Evolutionary conservation across 2,329 filamentous ascomycete genomes (phyloP).

Genomic region (Trichoderma arundinaceum): DNA sequence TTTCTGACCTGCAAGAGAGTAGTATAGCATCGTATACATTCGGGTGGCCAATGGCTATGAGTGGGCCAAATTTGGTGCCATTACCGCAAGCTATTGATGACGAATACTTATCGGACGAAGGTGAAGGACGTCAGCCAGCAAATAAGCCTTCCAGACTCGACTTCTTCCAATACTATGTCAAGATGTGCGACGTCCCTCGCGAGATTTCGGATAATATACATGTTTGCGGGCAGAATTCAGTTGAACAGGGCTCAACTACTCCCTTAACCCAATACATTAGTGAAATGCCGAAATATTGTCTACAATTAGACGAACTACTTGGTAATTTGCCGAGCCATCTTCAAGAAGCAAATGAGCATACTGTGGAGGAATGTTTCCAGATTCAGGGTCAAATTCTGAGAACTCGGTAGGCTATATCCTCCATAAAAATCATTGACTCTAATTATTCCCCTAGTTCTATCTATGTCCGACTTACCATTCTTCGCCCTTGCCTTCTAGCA

Average conservation of each 20-base stretch:
- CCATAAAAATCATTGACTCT: background rate
- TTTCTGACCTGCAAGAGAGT: background rate
- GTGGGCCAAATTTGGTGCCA: background rate
- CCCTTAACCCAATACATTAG: conserved; percentile 11
- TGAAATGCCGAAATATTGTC: conserved; percentile 23
- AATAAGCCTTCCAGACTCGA: background rate
- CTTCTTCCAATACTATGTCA: conserved; percentile 11
- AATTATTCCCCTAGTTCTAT: background rate
- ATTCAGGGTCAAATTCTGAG: conserved; percentile 16
- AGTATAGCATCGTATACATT: conserved; percentile 25
- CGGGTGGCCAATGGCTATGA: background rate
- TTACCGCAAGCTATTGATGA: conserved; percentile 19
- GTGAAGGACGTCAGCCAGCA: background rate
- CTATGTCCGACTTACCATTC: conserved; percentile 12
- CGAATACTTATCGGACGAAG: conserved; percentile 1
- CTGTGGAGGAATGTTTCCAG: conserved; percentile 13
- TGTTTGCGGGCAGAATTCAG: background rate
- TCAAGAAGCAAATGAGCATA: background rate
- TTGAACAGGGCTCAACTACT: conserved; percentile 3
- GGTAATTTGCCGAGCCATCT: conserved; percentile 4
- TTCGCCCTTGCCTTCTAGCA: conserved; percentile 12
- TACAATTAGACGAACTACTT: conserved; percentile 1
- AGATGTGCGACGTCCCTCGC: conserved; percentile 12
- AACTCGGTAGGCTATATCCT: background rate
- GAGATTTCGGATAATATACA: conserved; percentile 15